Percentiles rank a stretch among this genome's conserved stretches.
Evolutionary conservation across 1,284 basidiomycete genomes (phyloP).

Genomic region (Hymenochaete sp.): DNA sequence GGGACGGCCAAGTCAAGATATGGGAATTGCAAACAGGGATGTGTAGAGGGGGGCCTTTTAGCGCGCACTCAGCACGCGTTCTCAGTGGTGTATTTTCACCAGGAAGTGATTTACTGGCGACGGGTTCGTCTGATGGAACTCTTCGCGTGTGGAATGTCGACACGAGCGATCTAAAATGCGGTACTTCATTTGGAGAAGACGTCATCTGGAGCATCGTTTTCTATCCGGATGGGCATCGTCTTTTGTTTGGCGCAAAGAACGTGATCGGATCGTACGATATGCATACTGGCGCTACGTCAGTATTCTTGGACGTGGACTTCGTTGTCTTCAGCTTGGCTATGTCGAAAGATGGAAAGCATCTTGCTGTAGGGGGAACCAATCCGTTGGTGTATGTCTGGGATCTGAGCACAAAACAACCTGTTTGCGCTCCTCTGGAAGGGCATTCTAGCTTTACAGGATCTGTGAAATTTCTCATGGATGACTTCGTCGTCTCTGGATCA

Average conservation of each 20-base stretch:
- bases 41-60: neutral
- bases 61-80: neutral
- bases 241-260: too few species aligned
- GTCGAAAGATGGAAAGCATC: neutral
- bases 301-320: too few species aligned
- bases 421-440: neutral
- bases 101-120: neutral
- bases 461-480: slow-evolving; percentile 1
- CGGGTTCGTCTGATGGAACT: neutral
- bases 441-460: neutral
- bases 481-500: neutral
- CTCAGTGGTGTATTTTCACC: neutral
- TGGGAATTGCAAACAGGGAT: slow-evolving; percentile 9
- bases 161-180: neutral
- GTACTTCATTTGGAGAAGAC: too few species aligned
- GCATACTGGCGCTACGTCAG: too few species aligned
- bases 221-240: neutral
- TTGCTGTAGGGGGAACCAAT: slow-evolving; percentile 18
- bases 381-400: neutral
- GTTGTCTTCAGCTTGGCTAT: too few species aligned
- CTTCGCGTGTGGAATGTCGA: neutral
- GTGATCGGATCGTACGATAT: too few species aligned
- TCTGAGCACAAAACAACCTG: neutral
- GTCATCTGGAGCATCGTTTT: neutral
- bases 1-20: slow-evolving; percentile 2